A percentile compares a stretch with the other conserved stretches of the same genome.
phyloP scores from a whole-genome alignment of 2,329 filamentous ascomycete genomes.

The Aspergillus sclerotialis region DNA sequence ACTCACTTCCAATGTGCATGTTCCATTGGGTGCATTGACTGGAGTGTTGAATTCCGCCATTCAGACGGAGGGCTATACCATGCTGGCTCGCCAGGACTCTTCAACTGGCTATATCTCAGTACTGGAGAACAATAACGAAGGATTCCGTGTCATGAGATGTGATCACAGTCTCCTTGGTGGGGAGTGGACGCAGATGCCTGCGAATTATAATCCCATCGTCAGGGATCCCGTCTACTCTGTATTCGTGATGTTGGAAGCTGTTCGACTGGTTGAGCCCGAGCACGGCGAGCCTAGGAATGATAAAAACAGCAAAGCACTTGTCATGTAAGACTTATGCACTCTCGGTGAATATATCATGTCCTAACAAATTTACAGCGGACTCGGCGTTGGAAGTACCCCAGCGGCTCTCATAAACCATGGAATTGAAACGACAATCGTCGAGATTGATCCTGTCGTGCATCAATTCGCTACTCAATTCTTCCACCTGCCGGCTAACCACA shows the following conservation, averaged over 20 bases:
- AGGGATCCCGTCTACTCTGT: constrained; percentile 89
- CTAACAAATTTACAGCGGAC: constrained; percentile 50
- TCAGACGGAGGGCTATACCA: constrained; percentile 57
- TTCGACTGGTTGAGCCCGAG: constrained; percentile 65
- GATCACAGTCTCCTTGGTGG: constrained; percentile 92
- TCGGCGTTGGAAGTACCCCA: constrained; percentile 88
- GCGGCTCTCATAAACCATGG: constrained; percentile 80
- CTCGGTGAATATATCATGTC: constrained; percentile 2
- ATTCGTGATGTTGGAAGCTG: constrained; percentile 92
- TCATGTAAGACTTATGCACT: constrained; percentile 67
- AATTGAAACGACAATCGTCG: constrained; percentile 87
- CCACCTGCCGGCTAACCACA: constrained; percentile 67
- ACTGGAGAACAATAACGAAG: constrained; percentile 62
- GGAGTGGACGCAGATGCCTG: constrained; percentile 63
- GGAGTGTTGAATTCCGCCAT: constrained; percentile 61
- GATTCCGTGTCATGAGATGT: constrained; percentile 78
- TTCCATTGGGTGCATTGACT: constrained; percentile 55
- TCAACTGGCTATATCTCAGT: constrained; percentile 90
- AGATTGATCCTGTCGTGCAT: constrained; percentile 87
- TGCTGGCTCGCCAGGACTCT: constrained; percentile 78
- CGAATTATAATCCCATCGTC: constrained; percentile 49
- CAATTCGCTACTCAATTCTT: constrained; percentile 80
- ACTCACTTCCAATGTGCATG: constrained; percentile 65
- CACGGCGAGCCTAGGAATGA: constrained; percentile 41
- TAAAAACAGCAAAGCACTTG: constrained; percentile 67